phyloP scores from a whole-genome alignment of 2,329 filamentous ascomycete genomes.

The Curvularia hawaiiensis region DNA sequence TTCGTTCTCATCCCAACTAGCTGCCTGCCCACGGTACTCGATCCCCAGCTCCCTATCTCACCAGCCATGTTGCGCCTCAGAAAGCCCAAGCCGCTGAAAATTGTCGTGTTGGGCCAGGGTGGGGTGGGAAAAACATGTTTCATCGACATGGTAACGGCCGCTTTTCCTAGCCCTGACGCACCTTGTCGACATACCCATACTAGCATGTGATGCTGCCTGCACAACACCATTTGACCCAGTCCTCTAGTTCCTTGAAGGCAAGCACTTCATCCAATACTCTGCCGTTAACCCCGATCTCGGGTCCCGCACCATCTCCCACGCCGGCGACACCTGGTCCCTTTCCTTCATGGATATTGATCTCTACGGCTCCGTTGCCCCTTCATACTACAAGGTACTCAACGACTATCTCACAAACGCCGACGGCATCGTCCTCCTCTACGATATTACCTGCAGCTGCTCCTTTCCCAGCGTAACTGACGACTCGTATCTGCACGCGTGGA shows the following conservation, averaged over 20 bases:
- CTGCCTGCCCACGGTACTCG: background rate
- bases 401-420: constrained; percentile 16
- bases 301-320: constrained; percentile 16
- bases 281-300: constrained; percentile 11
- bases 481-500: constrained; percentile 26
- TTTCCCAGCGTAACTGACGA: constrained; percentile 28
- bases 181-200: background rate
- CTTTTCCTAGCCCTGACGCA: background rate
- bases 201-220: background rate
- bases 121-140: constrained; percentile 37
- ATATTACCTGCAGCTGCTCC: constrained; percentile 29
- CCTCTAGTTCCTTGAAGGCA: constrained; percentile 15
- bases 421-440: constrained; percentile 39
- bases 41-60: background rate
- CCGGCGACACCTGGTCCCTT: constrained; percentile 12
- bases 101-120: constrained; percentile 31
- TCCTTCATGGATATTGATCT: constrained; percentile 30
- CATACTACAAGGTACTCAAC: constrained; percentile 4
- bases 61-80: constrained; percentile 3
- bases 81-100: constrained; percentile 1
- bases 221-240: background rate
- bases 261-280: constrained; percentile 12
- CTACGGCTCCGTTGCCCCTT: constrained; percentile 16
- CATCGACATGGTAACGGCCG: constrained; percentile 26
- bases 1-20: background rate